These are phyloP conservation scores for Cyclotella atomus DNA, from an alignment of 108 stramenopile genomes.

Conservation along the genomic window DNA sequence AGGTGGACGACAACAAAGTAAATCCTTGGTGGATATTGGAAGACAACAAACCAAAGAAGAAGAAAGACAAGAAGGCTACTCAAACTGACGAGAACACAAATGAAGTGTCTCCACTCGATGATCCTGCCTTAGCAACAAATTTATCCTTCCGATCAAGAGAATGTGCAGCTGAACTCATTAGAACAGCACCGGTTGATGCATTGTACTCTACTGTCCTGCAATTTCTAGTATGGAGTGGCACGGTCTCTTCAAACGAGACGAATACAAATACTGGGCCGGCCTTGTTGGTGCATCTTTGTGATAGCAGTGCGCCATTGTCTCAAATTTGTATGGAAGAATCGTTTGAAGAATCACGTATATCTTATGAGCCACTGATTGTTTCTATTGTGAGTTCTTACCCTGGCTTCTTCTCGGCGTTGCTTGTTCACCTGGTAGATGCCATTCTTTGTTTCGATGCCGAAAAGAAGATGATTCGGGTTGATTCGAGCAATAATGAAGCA, in stretches of 20 bases:
- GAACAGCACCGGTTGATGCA: slow-evolving; percentile 53
- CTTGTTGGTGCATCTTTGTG: slow-evolving; percentile 2
- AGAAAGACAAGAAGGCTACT: slow-evolving; percentile 43
- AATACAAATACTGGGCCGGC: slow-evolving; percentile 22
- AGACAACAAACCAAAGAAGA: slow-evolving; percentile 28
- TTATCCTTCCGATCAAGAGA: slow-evolving; percentile 36
- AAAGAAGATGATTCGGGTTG: not conserved
- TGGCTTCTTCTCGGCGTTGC: slow-evolving; percentile 62
- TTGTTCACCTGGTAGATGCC: slow-evolving; percentile 72
- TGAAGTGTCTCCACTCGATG: not conserved
- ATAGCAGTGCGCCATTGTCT: slow-evolving; percentile 24
- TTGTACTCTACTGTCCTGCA: slow-evolving; percentile 47
- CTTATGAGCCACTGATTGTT: slow-evolving; percentile 60
- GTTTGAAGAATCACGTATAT: slow-evolving; percentile 55
- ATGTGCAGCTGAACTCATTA: slow-evolving; percentile 56
- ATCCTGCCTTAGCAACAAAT: not conserved
- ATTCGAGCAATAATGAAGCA: not conserved
- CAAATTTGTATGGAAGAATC: slow-evolving; percentile 9
- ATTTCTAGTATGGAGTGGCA: slow-evolving; percentile 69
- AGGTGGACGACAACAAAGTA: not conserved
- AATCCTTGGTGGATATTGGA: slow-evolving; percentile 45
- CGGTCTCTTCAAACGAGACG: slow-evolving; percentile 32
- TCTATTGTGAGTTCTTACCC: slow-evolving; percentile 59
- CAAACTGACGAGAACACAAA: no score
- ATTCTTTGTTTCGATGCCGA: slow-evolving; percentile 55